Evolutionary conservation across 768 basidiomycete species (phyloP), one percentile per base, ranked within the genome.

Genomic region (Termitomyces bulborhizus): DNA sequence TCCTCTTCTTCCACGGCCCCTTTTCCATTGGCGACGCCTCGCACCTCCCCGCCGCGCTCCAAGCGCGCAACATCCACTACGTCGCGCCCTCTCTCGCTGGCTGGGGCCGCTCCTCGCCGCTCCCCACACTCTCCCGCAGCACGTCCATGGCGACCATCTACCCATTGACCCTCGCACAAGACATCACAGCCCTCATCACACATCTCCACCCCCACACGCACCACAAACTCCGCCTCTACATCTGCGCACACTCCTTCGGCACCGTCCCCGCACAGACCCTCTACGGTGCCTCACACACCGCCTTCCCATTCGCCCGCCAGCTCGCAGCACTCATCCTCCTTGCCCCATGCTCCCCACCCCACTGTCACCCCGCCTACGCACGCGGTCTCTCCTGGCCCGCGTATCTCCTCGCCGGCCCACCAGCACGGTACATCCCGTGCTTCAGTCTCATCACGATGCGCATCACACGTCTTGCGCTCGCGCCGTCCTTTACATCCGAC

Each of bases 1-100:
- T 83, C 43, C 69, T 85, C 48, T 81, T 75, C 66, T 74, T 83
- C 54, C 83, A 84, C 59, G 81, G 81, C n/a, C 69, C 70, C 5
- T 82, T 84, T 63, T 66, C 72, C 37, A 60, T 82, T n/a, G 83
- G 81, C 4, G 68, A 73, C 31, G 74, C 75, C 4, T 65, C 69
- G 32, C 59, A 56, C 1, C 60, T 69, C 7, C 70, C 75, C 3
- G 69, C 64, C 13, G 60, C 66, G 29, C 60, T 80, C 54, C 34
- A 69, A 9, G 69, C 75, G 15, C 76, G 71, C 58, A 62, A 72
- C 43, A 65, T 78, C 4, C 81, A 80, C 60, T 68, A 68, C 49
- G 62, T 84, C 40, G 70, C 75, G 11, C 81, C 81, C 3, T 79
- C 82, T 9, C 75, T 84, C 32, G 77, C 80, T 21, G 83, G 81